Conservation (phyloP, 108 stramenopile species). For the Mayamaea pseudoterrestris region DNA sequence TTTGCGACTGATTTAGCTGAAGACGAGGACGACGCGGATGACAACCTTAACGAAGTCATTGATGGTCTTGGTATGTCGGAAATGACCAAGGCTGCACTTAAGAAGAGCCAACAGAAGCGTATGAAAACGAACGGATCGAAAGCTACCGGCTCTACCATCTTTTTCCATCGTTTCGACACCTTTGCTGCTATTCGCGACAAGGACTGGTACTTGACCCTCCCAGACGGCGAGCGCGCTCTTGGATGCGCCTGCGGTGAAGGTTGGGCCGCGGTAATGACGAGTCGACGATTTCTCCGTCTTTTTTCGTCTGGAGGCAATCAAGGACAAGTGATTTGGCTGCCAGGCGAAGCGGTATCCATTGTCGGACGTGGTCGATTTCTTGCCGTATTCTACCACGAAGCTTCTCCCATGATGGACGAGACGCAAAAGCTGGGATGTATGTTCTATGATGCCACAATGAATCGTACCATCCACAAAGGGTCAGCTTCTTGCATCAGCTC, state of each 20-base stretch:
- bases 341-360: slow-evolving; percentile 69
- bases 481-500: slow-evolving; percentile 46
- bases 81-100: slow-evolving; percentile 34
- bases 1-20: slow-evolving; percentile 64
- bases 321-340: slow-evolving; percentile 57
- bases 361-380: slow-evolving; percentile 56
- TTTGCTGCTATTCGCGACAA: slow-evolving; percentile 50
- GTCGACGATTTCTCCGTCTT: slow-evolving; percentile 61
- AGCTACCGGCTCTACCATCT: slow-evolving; percentile 50
- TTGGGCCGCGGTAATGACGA: slow-evolving; percentile 67
- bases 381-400: slow-evolving; percentile 60
- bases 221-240: slow-evolving; percentile 61
- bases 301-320: slow-evolving; percentile 64
- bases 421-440: slow-evolving; percentile 69
- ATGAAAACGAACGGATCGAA: slow-evolving; percentile 16
- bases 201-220: slow-evolving; percentile 69
- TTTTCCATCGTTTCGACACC: slow-evolving; percentile 74
- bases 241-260: slow-evolving; percentile 66
- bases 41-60: slow-evolving; percentile 29
- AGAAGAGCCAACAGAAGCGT: slow-evolving; percentile 22
- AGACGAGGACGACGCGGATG: slow-evolving; percentile 43
- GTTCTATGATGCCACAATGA: slow-evolving; percentile 47
- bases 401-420: slow-evolving; percentile 45
- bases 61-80: slow-evolving; percentile 34
- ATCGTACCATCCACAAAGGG: slow-evolving; percentile 33